phyloP scores from a whole-genome alignment of 2,329 filamentous ascomycete species.

The Fusarium sterilihyphosum region DNA sequence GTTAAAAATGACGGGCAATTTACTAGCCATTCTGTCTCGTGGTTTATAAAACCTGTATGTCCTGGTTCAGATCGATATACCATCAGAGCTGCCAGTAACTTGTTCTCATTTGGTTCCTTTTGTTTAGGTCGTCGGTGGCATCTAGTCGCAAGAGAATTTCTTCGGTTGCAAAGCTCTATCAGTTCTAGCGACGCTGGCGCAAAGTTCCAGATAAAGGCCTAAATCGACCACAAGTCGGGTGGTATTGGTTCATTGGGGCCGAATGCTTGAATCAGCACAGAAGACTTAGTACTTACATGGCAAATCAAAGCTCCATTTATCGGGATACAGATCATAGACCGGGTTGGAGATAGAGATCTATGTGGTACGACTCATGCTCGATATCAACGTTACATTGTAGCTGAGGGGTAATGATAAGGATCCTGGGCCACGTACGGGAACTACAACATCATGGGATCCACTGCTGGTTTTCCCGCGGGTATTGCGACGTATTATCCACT shows the following conservation, averaged over 20 bases:
- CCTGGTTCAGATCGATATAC: neutral
- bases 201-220: neutral
- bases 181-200: neutral
- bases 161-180: neutral
- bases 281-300: neutral
- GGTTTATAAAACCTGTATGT: neutral
- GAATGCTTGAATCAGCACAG: fast-evolving
- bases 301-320: fast-evolving
- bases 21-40: neutral
- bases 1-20: neutral
- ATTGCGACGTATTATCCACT: neutral
- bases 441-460: neutral
- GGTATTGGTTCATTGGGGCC: neutral
- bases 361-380: neutral
- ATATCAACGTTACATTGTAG: neutral
- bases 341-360: no score
- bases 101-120: neutral
- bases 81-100: neutral
- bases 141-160: neutral
- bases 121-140: neutral
- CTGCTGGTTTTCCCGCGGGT: neutral
- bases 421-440: neutral
- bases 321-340: neutral
- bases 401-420: neutral
- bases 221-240: neutral